Percentiles rank a stretch among this genome's conserved stretches.
Evolutionary conservation across 2,329 filamentous ascomycete genomes (phyloP).

Genomic region (Fusarium nygamai): DNA sequence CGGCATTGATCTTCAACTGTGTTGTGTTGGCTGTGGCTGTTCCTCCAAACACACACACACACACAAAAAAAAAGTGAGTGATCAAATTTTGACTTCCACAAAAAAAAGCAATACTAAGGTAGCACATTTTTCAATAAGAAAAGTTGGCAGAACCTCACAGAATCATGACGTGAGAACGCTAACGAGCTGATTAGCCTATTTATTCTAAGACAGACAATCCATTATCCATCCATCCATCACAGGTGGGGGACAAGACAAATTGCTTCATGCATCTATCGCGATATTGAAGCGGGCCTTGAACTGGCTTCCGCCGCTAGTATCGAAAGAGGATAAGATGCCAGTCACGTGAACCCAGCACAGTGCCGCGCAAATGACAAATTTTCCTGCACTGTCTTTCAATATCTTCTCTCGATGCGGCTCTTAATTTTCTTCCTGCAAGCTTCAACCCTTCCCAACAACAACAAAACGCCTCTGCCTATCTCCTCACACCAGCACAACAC

Average conservation of each 20-base stretch:
- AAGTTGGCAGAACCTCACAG: neutral
- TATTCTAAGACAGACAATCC: slow-evolving; percentile 13
- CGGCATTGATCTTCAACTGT: slow-evolving; percentile 3
- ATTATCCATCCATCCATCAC: neutral
- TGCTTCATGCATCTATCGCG: slow-evolving; percentile 44
- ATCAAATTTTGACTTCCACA: neutral
- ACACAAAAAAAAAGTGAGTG: neutral
- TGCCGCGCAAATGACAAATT: slow-evolving; percentile 40
- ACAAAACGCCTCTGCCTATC: slow-evolving; percentile 10
- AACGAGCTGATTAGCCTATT: slow-evolving; percentile 8
- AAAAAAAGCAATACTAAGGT: neutral
- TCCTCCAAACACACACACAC: neutral
- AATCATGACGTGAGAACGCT: slow-evolving; percentile 14
- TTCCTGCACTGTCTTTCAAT: slow-evolving; percentile 48
- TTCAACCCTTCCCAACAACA: slow-evolving; percentile 27
- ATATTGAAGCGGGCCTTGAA: slow-evolving; percentile 11
- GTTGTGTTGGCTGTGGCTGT: neutral
- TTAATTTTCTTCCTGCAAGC: slow-evolving; percentile 24
- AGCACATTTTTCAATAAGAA: neutral
- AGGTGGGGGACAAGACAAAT: slow-evolving; percentile 23
- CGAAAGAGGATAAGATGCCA: neutral
- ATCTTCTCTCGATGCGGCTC: slow-evolving; percentile 43
- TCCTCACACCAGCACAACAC: slow-evolving; percentile 13
- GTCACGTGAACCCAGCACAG: slow-evolving; percentile 44
- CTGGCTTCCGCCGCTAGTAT: slow-evolving; percentile 35